phyloP scores from a whole-genome alignment of 140 eudicot species.

The Cichorium intybus region DNA sequence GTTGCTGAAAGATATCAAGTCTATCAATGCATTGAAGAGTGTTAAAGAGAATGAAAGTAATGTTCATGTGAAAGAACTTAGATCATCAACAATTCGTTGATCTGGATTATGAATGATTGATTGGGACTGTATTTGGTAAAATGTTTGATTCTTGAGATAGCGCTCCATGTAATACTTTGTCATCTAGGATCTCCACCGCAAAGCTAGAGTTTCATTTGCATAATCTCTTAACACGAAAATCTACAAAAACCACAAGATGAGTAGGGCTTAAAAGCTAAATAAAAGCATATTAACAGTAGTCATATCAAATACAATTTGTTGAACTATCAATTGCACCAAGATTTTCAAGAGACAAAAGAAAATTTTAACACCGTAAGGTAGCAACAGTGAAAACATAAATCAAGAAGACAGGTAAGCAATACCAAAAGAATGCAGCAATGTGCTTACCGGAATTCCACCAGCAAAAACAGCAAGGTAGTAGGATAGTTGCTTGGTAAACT shows the following conservation, averaged over 20 bases:
- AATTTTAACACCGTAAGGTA: not conserved
- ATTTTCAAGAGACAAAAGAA: slow-evolving; percentile 1
- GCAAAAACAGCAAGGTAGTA: slow-evolving; percentile 98
- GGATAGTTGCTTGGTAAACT: slow-evolving; percentile 73
- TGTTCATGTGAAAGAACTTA: slow-evolving; percentile 92
- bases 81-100: slow-evolving; percentile 97
- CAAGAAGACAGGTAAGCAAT: slow-evolving; percentile 49
- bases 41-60: slow-evolving; percentile 92
- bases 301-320: not conserved
- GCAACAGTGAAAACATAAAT: not conserved
- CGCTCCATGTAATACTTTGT: slow-evolving; percentile 88
- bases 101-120: slow-evolving; percentile 96
- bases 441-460: slow-evolving; percentile 99
- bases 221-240: slow-evolving; percentile 91
- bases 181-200: slow-evolving; percentile 99
- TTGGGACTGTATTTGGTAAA: slow-evolving; percentile 92
- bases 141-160: slow-evolving; percentile 73
- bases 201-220: slow-evolving; percentile 88
- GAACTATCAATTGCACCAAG: slow-evolving; percentile 1
- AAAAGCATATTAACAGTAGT: not conserved
- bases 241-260: slow-evolving; percentile 39
- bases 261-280: not conserved
- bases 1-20: slow-evolving; percentile 97
- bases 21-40: slow-evolving; percentile 86
- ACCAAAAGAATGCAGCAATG: slow-evolving; percentile 88